A percentile compares a stretch with the other conserved stretches of the same genome.
phyloP scores from a whole-genome alignment of 148 eudicot species.

The Chenopodium quinoa region DNA sequence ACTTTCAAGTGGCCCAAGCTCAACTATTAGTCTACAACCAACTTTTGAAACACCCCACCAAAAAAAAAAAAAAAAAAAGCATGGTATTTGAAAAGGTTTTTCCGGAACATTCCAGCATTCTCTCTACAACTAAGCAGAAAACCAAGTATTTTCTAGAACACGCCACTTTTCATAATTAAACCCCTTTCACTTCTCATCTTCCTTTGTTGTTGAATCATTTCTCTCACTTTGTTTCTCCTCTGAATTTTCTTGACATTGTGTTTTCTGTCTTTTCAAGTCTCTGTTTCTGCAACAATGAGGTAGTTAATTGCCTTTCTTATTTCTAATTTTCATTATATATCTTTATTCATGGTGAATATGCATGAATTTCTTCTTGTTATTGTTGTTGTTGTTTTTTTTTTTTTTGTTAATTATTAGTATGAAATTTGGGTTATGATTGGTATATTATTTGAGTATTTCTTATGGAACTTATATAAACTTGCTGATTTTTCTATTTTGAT shows the following conservation, averaged over 20 bases:
- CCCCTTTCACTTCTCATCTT: neutral
- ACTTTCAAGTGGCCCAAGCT: too few species aligned
- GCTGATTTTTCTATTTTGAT: neutral
- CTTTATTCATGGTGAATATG: neutral
- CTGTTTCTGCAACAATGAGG: slow-evolving; percentile 19
- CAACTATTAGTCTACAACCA: too few species aligned
- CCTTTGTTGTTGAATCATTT: neutral
- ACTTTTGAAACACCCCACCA: neutral
- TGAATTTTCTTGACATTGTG: neutral
- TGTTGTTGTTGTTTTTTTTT: neutral
- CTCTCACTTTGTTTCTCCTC: neutral
- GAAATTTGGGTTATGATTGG: neutral
- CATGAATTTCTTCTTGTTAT: neutral
- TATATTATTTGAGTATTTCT: too few species aligned
- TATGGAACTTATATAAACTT: too few species aligned
- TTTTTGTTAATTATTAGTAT: neutral
- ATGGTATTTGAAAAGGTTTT: neutral
- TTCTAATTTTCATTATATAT: neutral
- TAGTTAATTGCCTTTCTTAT: neutral
- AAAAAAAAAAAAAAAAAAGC: neutral
- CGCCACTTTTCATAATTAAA: neutral
- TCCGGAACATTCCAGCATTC: slow-evolving; percentile 20
- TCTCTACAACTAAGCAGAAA: neutral
- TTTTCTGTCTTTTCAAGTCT: neutral
- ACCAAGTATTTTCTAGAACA: slow-evolving; percentile 13